Evolutionary conservation across 1,139 yeast genomes (phyloP).

Genomic region (Saccharomyces uvarum): DNA sequence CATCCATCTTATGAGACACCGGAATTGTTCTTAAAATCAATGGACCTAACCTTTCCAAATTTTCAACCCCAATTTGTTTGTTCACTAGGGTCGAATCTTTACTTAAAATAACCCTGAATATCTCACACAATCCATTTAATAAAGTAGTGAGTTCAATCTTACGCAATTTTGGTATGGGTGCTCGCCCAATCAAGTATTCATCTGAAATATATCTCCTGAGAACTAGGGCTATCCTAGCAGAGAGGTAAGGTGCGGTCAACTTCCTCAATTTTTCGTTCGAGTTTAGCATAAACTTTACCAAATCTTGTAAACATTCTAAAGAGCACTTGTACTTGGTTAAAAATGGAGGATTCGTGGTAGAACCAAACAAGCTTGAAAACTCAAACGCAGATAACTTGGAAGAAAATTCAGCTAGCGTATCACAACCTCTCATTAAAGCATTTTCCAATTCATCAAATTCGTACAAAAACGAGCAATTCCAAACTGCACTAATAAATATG

Average conservation of each 20-base stretch:
- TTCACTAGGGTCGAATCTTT: neutral
- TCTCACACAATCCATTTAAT: slow-evolving; percentile 31
- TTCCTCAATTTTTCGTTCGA: slow-evolving; percentile 12
- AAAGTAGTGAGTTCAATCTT: slow-evolving; percentile 39
- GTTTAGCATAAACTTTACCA: slow-evolving; percentile 32
- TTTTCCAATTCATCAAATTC: slow-evolving; percentile 41
- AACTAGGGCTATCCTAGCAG: slow-evolving; percentile 44
- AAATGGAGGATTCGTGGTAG: slow-evolving; percentile 38
- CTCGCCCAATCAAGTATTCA: slow-evolving; percentile 41
- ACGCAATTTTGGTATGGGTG: slow-evolving; percentile 50
- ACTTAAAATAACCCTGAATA: slow-evolving; percentile 20
- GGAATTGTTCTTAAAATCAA: slow-evolving; percentile 35
- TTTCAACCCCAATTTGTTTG: slow-evolving; percentile 5
- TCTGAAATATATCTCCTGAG: slow-evolving; percentile 48
- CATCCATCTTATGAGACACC: slow-evolving; percentile 30
- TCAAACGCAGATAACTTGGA: slow-evolving; percentile 29
- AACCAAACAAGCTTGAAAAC: slow-evolving; percentile 40
- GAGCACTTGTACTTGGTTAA: slow-evolving; percentile 39
- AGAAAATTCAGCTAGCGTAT: slow-evolving; percentile 30
- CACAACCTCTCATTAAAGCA: slow-evolving; percentile 28
- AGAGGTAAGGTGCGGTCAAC: slow-evolving; percentile 35
- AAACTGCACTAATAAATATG: slow-evolving; percentile 39
- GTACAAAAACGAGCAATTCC: slow-evolving; percentile 47
- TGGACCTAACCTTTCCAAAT: slow-evolving; percentile 31
- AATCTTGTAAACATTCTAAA: slow-evolving; percentile 42